phyloP scores from a whole-genome alignment of 352 stramenopile genomes.

The Phytopythium montanum region DNA sequence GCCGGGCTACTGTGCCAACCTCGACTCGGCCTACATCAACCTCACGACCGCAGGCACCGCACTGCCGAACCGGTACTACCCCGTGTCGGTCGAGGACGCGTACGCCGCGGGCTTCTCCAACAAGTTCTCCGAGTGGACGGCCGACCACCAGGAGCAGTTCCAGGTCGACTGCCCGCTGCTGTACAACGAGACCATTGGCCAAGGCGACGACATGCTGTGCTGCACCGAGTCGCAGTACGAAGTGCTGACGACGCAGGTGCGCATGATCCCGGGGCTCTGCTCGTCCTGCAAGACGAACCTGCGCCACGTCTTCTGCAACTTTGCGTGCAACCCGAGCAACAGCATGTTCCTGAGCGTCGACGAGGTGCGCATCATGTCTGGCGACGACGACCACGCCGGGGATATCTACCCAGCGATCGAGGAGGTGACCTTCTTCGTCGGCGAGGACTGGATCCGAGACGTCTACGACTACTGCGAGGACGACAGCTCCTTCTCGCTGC shows the following conservation, averaged over 20 bases:
- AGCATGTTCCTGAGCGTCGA: slow-evolving; percentile 53
- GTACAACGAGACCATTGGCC: slow-evolving; percentile 48
- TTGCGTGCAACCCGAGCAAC: slow-evolving; percentile 65
- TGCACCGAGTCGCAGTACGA: slow-evolving; percentile 59
- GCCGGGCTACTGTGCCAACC: slow-evolving; percentile 40
- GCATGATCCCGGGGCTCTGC: slow-evolving; percentile 55
- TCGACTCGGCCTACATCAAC: slow-evolving; percentile 49
- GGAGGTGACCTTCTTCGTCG: slow-evolving; percentile 56
- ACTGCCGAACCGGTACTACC: slow-evolving; percentile 52
- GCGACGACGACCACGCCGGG: slow-evolving; percentile 30
- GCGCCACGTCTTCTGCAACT: slow-evolving; percentile 63
- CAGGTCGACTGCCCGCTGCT: slow-evolving; percentile 56
- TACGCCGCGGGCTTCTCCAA: slow-evolving; percentile 45
- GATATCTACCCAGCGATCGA: slow-evolving; percentile 49
- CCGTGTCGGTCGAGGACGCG: slow-evolving; percentile 42
- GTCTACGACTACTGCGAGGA: slow-evolving; percentile 61
- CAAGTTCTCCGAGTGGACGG: slow-evolving; percentile 61
- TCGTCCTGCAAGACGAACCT: slow-evolving; percentile 60
- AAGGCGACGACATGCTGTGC: slow-evolving; percentile 48
- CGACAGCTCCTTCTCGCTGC: slow-evolving; percentile 48
- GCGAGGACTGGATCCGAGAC: slow-evolving; percentile 57
- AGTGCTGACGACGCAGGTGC: slow-evolving; percentile 49
- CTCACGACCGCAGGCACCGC: slow-evolving; percentile 23
- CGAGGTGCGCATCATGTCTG: slow-evolving; percentile 45
- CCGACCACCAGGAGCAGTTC: slow-evolving; percentile 50